Conservation (phyloP, 1,139 yeast species). For the Magnusiomyces tetraspermus region DNA sequence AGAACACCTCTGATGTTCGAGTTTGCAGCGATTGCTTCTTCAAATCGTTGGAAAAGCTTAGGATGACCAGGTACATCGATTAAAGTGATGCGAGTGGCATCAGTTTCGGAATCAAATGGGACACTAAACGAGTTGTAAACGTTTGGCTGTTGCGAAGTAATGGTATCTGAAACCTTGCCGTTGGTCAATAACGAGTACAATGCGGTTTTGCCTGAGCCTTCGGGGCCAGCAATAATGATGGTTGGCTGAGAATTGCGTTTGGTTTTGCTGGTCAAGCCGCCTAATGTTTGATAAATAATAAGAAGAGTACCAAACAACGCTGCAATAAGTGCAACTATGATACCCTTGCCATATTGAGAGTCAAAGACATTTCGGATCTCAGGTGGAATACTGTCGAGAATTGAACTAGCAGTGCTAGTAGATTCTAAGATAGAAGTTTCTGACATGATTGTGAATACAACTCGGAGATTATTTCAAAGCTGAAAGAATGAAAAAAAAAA, state of each 20-base stretch:
- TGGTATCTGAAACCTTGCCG: constrained; percentile 32
- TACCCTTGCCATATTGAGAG: neutral
- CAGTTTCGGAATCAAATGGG: constrained; percentile 30
- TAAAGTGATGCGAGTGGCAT: constrained; percentile 34
- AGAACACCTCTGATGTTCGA: constrained; percentile 49
- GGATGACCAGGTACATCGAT: constrained; percentile 83
- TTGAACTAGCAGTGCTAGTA: no score
- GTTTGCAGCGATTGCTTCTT: constrained; percentile 16
- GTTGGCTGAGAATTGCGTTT: constrained; percentile 40
- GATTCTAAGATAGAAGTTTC: no score
- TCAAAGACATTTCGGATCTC: no score
- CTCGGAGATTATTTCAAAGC: no score
- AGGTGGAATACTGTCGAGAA: no score
- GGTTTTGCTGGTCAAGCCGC: constrained; percentile 16
- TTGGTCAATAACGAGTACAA: constrained; percentile 37
- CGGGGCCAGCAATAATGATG: constrained; percentile 63
- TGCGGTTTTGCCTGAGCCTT: constrained; percentile 67
- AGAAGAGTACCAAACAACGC: constrained; percentile 13
- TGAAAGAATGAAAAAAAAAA: no score
- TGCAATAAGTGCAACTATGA: constrained; percentile 9
- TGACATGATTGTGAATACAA: no score
- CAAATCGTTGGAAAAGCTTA: constrained; percentile 38
- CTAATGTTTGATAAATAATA: constrained; percentile 13
- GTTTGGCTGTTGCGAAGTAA: constrained; percentile 42
- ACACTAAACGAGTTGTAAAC: constrained; percentile 30